Base-by-base conservation (phyloP, 805 yeast genomes). In the Peterozyma xylosa region DNA sequence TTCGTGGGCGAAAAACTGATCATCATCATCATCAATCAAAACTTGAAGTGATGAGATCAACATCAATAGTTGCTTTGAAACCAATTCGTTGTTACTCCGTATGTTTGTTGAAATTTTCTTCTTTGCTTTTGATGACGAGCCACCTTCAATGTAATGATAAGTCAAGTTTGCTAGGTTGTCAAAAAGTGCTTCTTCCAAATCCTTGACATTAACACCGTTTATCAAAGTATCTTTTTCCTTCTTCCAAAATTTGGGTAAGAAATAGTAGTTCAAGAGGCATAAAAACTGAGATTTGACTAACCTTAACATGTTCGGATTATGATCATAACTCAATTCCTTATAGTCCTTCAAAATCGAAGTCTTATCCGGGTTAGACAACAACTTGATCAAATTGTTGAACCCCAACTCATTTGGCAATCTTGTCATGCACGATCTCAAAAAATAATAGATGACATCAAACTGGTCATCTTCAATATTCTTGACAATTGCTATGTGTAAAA, bases 401-500 rank as follows among this genome's bases (percentile, higher is more conserved):
- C 82, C 83, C 16, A 76, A 61, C 15, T 61, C 59, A 41, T 67
- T 66, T 17, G 76, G 71, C 30, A 72, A 64, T 46, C 82, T 69
- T 11, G 86, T 73, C 49, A 74, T 65, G 16, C 71, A 68, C 2
- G 85, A 76, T 50, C 86, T 64, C 39, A 76, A 63, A 42, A 76
- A 73, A 66, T 78, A 76, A 47, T 75, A 69, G 35, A 71, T 64
- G 21, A 80, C 76, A 40, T 63, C 62, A 46, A 64, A 70, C 42
- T 68, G 69, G 48, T 73, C 74, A 44, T 69, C 73, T 39, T 66
- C 65, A 41, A 73, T 64, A 66, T 76, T 75, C 46, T 74, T 70
- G 35, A 71, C 63, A 33, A 80, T 72, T 2, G 82, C 86, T 39
- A 76, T 68, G 50, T 77, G 80, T 50, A 77, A 77, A 51, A 75